These are phyloP conservation scores for Mycena rosella DNA, from an alignment of 768 basidiomycete genomes.

Conservation along the genomic window DNA sequence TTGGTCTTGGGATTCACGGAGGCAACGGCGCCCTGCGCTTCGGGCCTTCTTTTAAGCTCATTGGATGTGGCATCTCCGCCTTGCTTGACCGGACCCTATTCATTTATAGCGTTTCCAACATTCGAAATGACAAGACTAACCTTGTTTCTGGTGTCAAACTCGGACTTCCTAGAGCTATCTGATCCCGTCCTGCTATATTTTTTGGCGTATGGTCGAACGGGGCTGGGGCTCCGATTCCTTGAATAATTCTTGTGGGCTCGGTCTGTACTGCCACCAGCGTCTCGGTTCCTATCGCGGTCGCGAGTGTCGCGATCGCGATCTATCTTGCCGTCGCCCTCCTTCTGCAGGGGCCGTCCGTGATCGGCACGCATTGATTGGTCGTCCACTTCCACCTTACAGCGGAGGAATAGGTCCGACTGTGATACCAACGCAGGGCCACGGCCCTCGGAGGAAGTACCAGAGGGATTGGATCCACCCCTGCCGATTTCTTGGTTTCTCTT, in stretches of 20 bases:
- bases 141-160: conserved; percentile 22
- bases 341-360: conserved; percentile 4
- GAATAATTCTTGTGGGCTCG: conserved; percentile 17
- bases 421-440: conserved; percentile 54
- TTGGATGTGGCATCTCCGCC: conserved; percentile 16
- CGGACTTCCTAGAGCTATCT: conserved; percentile 27
- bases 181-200: conserved; percentile 27
- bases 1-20: conserved; percentile 29
- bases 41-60: conserved; percentile 19
- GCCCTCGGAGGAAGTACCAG: conserved; percentile 35
- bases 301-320: conserved; percentile 29
- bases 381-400: conserved; percentile 46
- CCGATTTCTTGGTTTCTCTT: conserved; percentile 34
- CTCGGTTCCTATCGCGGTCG: conserved; percentile 28
- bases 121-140: conserved; percentile 7
- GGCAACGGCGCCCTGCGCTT: background rate
- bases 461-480: conserved; percentile 20
- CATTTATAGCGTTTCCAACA: conserved; percentile 8
- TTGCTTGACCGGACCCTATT: conserved; percentile 24
- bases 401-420: conserved; percentile 59
- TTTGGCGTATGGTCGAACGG: conserved; percentile 22
- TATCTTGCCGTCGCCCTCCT: conserved; percentile 11
- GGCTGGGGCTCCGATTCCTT: conserved; percentile 30
- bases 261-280: conserved; percentile 5
- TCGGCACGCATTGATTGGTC: conserved; percentile 30